Percentiles rank a stretch among this genome's conserved stretches.
These are phyloP conservation scores for Trichomonas tenax DNA, from an alignment of 208 protist species.

Conservation along the genomic window DNA sequence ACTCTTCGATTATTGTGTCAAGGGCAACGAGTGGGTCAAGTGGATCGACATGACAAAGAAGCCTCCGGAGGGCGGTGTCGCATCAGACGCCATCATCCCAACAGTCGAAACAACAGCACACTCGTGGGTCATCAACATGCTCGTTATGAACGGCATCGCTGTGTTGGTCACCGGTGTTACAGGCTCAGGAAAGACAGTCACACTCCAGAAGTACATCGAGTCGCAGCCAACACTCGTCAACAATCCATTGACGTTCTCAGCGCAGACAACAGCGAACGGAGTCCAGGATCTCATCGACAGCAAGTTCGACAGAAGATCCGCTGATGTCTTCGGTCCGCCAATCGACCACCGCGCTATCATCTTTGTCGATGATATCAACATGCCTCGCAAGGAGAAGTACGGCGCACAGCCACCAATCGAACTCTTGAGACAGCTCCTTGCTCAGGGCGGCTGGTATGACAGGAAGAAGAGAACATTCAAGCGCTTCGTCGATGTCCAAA, in stretches of 20 bases:
- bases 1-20: slow-evolving; percentile 22
- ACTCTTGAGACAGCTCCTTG: slow-evolving; percentile 82
- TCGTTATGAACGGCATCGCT: slow-evolving; percentile 65
- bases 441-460: slow-evolving; percentile 85
- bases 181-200: slow-evolving; percentile 86
- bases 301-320: slow-evolving; percentile 78
- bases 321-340: slow-evolving; percentile 74
- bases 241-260: slow-evolving; percentile 76
- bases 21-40: neutral
- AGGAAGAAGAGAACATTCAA: slow-evolving; percentile 79
- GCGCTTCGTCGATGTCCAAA: slow-evolving; percentile 60
- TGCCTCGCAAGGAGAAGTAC: slow-evolving; percentile 81
- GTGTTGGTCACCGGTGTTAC: slow-evolving; percentile 82
- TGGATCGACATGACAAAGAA: slow-evolving; percentile 39
- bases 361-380: slow-evolving; percentile 92
- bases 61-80: slow-evolving; percentile 56
- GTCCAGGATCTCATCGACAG: slow-evolving; percentile 85
- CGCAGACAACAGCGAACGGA: slow-evolving; percentile 70
- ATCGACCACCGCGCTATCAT: slow-evolving; percentile 65
- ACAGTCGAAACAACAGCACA: slow-evolving; percentile 85
- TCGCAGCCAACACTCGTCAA: slow-evolving; percentile 39
- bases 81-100: slow-evolving; percentile 78
- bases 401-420: slow-evolving; percentile 87
- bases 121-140: slow-evolving; percentile 70
- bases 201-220: slow-evolving; percentile 15